Evolutionary conservation across 495 filamentous ascomycete genomes (phyloP).

Genomic region (Podospora pseudoanserina): DNA sequence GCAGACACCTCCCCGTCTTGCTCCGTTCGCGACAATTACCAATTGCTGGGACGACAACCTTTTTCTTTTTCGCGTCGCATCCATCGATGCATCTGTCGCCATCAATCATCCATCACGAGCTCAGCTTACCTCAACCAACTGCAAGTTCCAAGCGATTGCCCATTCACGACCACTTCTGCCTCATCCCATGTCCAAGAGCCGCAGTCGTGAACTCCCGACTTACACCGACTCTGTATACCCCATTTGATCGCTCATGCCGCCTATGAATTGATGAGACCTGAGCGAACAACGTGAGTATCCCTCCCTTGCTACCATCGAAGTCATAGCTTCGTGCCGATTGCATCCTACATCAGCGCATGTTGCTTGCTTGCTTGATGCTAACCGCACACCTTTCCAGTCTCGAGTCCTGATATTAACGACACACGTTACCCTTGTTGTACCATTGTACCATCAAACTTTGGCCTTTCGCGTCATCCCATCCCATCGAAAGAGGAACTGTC

Average conservation of each 20-base stretch:
- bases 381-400: background rate
- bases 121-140: background rate
- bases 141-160: background rate
- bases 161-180: background rate
- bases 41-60: background rate
- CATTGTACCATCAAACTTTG: background rate
- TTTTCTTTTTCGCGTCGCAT: background rate
- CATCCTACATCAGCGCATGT: background rate
- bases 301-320: background rate
- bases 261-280: background rate
- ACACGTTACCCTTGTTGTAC: background rate
- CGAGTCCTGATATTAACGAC: background rate
- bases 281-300: background rate
- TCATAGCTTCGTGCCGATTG: background rate
- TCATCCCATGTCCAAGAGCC: background rate
- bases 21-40: background rate
- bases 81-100: background rate
- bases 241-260: background rate
- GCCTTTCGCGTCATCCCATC: background rate
- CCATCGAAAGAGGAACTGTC: background rate
- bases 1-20: background rate
- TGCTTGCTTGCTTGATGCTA: background rate
- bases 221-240: background rate
- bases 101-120: background rate
- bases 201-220: background rate